Conservation (phyloP, 495 filamentous ascomycete genomes). For the Bryoglossum gracile region DNA sequence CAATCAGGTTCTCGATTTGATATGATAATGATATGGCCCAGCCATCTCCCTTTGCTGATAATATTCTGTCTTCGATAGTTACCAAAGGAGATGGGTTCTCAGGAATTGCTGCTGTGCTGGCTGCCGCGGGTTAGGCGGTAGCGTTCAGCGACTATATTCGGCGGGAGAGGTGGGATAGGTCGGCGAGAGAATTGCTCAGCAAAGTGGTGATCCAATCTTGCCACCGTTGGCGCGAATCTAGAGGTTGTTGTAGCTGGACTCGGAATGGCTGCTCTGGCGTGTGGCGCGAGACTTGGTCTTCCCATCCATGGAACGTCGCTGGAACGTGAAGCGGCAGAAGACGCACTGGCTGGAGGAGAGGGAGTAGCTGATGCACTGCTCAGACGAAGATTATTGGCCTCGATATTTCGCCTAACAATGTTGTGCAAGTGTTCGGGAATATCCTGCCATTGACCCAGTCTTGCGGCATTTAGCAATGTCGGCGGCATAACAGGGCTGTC, state of each 20-base stretch:
- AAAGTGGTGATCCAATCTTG: constrained; percentile 14
- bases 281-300: constrained; percentile 7
- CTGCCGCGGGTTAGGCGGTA: not conserved
- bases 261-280: constrained; percentile 10
- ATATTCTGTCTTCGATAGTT: not conserved
- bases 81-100: too few species aligned
- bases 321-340: not conserved
- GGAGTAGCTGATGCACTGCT: constrained; percentile 6
- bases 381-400: constrained; percentile 10
- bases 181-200: constrained; percentile 12
- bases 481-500: constrained; percentile 31
- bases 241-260: too few species aligned
- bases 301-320: not conserved
- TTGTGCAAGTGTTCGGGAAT: constrained; percentile 42
- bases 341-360: constrained; percentile 5
- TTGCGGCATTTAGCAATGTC: constrained; percentile 38
- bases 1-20: too few species aligned
- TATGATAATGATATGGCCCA: constrained; percentile 12
- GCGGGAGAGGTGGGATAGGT: constrained; percentile 7
- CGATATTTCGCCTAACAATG: constrained; percentile 33
- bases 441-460: constrained; percentile 40
- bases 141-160: not conserved
- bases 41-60: not conserved
- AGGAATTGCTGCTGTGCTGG: not conserved
- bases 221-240: too few species aligned